phyloP scores from a whole-genome alignment of 2,329 filamentous ascomycete species.

The Daldinia sp. region DNA sequence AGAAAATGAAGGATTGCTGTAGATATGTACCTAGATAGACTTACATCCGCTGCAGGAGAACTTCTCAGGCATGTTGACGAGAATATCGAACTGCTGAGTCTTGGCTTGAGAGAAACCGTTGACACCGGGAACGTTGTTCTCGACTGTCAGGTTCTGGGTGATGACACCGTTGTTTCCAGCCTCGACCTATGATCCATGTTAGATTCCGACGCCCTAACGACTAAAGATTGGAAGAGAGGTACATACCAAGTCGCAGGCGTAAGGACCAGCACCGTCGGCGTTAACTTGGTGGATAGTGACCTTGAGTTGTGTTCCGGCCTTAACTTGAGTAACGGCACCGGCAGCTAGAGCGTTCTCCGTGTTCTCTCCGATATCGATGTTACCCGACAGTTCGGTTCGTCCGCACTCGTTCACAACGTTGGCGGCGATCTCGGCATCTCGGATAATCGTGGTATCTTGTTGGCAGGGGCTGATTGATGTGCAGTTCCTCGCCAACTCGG shows the following conservation, averaged over 20 bases:
- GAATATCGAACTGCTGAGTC: constrained; percentile 64
- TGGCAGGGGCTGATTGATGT: constrained; percentile 71
- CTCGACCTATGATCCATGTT: constrained; percentile 23
- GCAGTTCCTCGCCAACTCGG: constrained; percentile 67
- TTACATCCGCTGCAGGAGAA: constrained; percentile 61
- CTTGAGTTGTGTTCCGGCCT: constrained; percentile 53
- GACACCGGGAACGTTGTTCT: constrained; percentile 65
- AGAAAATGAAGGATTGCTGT: background rate
- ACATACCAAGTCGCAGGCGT: constrained; percentile 62
- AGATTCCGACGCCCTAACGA: background rate
- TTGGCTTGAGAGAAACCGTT: constrained; percentile 67
- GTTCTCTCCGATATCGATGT: constrained; percentile 67
- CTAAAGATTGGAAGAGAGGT: constrained; percentile 8
- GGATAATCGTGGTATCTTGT: constrained; percentile 70
- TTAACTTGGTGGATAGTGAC: constrained; percentile 64
- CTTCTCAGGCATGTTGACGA: constrained; percentile 59
- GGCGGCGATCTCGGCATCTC: constrained; percentile 60
- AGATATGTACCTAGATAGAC: constrained; percentile 33
- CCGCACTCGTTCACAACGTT: constrained; percentile 69
- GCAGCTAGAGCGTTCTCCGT: constrained; percentile 61
- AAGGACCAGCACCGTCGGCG: constrained; percentile 63
- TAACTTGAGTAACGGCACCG: constrained; percentile 58
- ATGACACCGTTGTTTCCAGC: constrained; percentile 51
- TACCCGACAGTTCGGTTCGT: constrained; percentile 66
- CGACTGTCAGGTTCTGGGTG: constrained; percentile 59